Evolutionary conservation across 2,329 filamentous ascomycete species (phyloP).

Genomic region (Paraphaeosphaeria minitans): DNA sequence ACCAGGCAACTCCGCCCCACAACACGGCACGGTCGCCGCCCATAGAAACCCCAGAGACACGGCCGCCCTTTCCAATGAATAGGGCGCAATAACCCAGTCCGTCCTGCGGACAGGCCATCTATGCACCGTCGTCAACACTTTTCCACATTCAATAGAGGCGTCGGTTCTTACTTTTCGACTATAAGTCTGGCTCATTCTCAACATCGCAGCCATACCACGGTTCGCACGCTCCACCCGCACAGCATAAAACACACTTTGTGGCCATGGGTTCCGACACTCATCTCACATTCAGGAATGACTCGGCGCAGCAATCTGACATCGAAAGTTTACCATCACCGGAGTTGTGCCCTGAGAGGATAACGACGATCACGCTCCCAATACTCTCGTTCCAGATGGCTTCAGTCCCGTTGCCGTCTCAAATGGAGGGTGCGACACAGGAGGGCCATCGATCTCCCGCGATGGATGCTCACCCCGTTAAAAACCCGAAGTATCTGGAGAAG

Average conservation of each 20-base stretch:
- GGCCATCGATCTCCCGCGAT: background rate
- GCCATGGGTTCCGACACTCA: background rate
- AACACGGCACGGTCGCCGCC: background rate
- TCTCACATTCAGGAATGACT: background rate
- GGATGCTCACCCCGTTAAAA: background rate
- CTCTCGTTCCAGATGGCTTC: background rate
- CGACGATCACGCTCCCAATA: background rate
- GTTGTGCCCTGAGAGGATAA: background rate
- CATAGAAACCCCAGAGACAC: background rate
- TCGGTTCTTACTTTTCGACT: background rate
- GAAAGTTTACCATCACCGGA: background rate
- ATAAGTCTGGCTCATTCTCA: background rate
- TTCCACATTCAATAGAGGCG: background rate
- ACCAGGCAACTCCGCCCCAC: background rate
- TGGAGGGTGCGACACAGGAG: background rate
- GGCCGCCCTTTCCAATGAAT: background rate
- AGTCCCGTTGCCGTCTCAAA: background rate
- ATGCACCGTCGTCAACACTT: background rate
- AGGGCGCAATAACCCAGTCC: background rate
- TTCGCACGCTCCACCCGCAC: background rate
- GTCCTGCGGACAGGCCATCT: background rate
- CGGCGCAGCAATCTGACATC: background rate
- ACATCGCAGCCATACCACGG: background rate
- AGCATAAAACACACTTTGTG: background rate
- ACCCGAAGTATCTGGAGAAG: background rate